These are phyloP conservation scores for Trichosanthes truncata DNA, from an alignment of 306 rosid species.

Conservation along the genomic window DNA sequence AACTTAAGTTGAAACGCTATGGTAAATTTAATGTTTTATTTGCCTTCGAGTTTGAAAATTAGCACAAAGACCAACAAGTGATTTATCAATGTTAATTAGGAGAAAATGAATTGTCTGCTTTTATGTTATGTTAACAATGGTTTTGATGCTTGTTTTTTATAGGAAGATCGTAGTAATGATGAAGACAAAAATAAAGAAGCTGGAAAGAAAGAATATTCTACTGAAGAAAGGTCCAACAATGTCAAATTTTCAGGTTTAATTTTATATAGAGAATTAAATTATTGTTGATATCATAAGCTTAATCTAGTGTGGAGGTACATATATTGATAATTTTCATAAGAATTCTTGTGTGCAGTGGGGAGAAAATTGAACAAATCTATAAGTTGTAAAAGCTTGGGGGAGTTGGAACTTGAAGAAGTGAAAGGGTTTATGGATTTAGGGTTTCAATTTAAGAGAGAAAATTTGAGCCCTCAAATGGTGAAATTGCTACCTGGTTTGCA, in stretches of 20 bases:
- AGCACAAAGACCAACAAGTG: no score
- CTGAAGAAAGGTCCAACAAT: conserved; percentile 10
- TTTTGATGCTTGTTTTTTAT: background rate
- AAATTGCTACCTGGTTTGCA: conserved; percentile 68
- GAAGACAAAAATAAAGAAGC: conserved; percentile 15
- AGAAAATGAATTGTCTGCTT: no score
- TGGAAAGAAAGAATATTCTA: background rate
- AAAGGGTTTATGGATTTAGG: conserved; percentile 87
- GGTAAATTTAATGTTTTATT: background rate
- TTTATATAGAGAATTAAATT: background rate
- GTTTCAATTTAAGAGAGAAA: conserved; percentile 50
- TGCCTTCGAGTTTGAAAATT: background rate
- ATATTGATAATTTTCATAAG: background rate
- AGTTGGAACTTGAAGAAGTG: conserved; percentile 78
- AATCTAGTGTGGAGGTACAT: background rate
- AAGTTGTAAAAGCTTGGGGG: conserved; percentile 56
- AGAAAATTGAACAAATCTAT: conserved; percentile 40
- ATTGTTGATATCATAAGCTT: background rate
- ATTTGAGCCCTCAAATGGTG: conserved; percentile 48
- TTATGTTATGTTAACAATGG: no score
- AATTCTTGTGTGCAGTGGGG: background rate
- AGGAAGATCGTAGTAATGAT: conserved; percentile 3
- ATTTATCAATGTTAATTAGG: no score
- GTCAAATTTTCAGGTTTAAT: conserved; percentile 1
- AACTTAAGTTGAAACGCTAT: no score